phyloP scores from a whole-genome alignment of 768 basidiomycete species.

The Rhodotorula taiwanensis region DNA sequence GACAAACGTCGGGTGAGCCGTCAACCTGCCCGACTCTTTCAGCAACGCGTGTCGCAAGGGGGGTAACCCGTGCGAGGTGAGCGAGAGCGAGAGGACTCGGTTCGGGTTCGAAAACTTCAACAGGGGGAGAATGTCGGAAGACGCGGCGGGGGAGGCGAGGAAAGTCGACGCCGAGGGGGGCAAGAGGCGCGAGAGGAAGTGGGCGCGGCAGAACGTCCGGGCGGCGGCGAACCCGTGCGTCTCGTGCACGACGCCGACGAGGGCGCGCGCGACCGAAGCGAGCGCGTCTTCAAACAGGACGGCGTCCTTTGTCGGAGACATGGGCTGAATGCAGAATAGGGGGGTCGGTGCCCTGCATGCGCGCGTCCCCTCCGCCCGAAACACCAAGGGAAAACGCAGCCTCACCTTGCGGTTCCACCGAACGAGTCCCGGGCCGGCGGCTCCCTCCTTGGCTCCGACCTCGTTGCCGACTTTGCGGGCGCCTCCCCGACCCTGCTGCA shows the following conservation, averaged over 20 bases:
- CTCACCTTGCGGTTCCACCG: slow-evolving; percentile 75
- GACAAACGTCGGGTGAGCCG: slow-evolving; percentile 86
- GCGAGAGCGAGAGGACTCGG: slow-evolving; percentile 64
- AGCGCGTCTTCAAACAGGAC: slow-evolving; percentile 76
- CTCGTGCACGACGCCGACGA: slow-evolving; percentile 83
- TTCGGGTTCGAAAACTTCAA: slow-evolving; percentile 79
- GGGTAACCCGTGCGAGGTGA: slow-evolving; percentile 57
- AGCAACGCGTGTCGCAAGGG: slow-evolving; percentile 56
- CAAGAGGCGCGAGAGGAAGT: slow-evolving; percentile 71
- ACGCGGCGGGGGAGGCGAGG: slow-evolving; percentile 63
- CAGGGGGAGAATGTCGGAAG: slow-evolving; percentile 69
- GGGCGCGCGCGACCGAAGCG: slow-evolving; percentile 73
- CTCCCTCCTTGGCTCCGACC: slow-evolving; percentile 29
- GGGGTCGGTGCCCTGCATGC: no score
- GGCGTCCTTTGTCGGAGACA: slow-evolving; percentile 21
- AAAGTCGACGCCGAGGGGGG: slow-evolving; percentile 79
- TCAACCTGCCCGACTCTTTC: slow-evolving; percentile 85
- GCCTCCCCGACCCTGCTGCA: slow-evolving; percentile 35
- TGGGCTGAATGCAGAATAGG: slow-evolving; percentile 29
- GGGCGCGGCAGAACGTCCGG: slow-evolving; percentile 78
- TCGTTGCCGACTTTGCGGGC: slow-evolving; percentile 26
- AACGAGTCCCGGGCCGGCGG: slow-evolving; percentile 68
- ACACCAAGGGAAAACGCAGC: neutral
- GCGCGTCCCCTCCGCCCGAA: no score
- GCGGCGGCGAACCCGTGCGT: slow-evolving; percentile 68